Base-by-base conservation (phyloP, 306 rosid species). In the Acacia melanoxylon region DNA sequence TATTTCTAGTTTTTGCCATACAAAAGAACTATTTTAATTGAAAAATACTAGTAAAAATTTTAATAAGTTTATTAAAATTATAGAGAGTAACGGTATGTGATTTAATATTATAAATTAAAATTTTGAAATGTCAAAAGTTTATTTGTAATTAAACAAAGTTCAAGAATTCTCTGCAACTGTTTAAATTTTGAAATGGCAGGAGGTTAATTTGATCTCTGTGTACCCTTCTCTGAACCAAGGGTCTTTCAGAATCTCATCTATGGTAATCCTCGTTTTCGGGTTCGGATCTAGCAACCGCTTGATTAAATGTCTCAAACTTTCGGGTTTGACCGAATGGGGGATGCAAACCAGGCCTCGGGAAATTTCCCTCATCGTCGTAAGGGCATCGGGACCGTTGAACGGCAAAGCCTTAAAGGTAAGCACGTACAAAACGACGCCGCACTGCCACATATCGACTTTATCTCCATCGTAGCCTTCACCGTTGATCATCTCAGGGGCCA, bases 381-480 rank as follows among this genome's bases (percentile, higher is more conserved):
- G 88, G 2, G 89, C 46, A 44, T 89, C 87, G 2, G 83, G 42
- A 7, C 92, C 97, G 85, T 87, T 91, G 74, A 95, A 95, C 1
- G 98, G 99, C 4, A 95, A 84, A 19, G 86, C 92, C 0, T 94
- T 97, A 0, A 91, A 81, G 8, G 78, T 86, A 16, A 95, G 87
- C 0, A 86, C 88, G 73, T 80, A 95, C 68, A 95, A 81, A 25
- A 93, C 86, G 77, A 95, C 81, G 48, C 98, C 99, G 83, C 97
- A 93, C 0, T 96, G 89, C 99, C 99, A 95, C 0, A 95, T 62
- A 24, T 95, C 99, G 10, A 87, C 91, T 75, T 86, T 93, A 0
- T 91, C 91, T 0, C 98, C 99, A 16, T 91, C 91, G 80, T 95
- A 95, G 4, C 98, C 99, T 71, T 77, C 88, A 79, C 86, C 91